These are phyloP conservation scores for Sinapis alba DNA, from an alignment of 441 rosid species.

Conservation along the genomic window DNA sequence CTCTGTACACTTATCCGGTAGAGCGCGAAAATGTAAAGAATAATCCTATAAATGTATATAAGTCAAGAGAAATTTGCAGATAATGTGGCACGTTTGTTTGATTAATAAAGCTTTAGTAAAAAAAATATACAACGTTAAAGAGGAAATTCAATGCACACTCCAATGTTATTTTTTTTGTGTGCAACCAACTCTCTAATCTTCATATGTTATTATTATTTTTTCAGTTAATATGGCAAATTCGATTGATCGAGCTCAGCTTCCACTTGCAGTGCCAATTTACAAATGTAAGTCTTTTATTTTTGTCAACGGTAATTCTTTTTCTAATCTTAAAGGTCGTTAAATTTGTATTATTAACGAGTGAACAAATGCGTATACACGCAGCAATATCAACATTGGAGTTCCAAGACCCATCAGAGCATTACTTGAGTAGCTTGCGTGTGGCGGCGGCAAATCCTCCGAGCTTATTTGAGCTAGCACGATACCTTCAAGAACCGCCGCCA, in stretches of 20 bases:
- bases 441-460: constrained; percentile 68
- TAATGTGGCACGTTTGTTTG: background rate
- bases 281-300: constrained; percentile 58
- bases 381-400: constrained; percentile 66
- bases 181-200: background rate
- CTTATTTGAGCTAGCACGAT: constrained; percentile 80
- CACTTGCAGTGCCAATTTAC: constrained; percentile 52
- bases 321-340: background rate
- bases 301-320: constrained; percentile 50
- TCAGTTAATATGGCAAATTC: constrained; percentile 45
- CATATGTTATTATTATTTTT: background rate
- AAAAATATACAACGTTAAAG: background rate
- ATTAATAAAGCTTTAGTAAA: background rate
- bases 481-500: constrained; percentile 85
- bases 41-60: background rate
- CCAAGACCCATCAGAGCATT: constrained; percentile 89
- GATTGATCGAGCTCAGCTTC: constrained; percentile 62
- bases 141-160: background rate
- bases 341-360: background rate
- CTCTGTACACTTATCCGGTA: background rate
- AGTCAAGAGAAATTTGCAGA: background rate
- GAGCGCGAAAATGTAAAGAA: background rate
- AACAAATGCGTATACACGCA: constrained; percentile 33
- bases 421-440: constrained; percentile 61
- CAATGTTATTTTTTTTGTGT: background rate